A percentile compares a stretch with the other conserved stretches of the same genome.
Conservation (phyloP, 2,329 filamentous ascomycete genomes). For the Zelopaecilomyces penicillatus region DNA sequence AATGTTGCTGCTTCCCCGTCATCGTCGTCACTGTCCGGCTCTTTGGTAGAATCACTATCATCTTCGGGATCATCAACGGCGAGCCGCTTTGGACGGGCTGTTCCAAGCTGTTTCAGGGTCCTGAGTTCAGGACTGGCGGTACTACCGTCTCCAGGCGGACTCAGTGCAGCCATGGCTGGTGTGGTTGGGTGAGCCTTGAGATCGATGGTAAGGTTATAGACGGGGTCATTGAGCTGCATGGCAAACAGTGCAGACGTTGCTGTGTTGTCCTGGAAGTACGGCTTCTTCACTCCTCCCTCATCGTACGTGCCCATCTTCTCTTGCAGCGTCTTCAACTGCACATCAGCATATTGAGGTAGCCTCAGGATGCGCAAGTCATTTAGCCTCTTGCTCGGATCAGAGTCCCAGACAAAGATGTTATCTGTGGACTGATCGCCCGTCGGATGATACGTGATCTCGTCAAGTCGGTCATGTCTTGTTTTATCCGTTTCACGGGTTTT, state of each 20-base stretch:
- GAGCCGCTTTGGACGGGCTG: neutral
- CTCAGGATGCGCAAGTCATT: slow-evolving; percentile 5
- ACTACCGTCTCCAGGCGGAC: neutral
- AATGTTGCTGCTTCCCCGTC: neutral
- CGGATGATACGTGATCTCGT: neutral
- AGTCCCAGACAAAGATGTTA: neutral
- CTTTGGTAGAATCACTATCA: neutral
- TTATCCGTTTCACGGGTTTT: neutral
- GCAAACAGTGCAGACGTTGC: slow-evolving; percentile 7
- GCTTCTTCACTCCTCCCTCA: neutral
- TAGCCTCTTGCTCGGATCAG: neutral
- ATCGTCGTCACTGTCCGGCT: neutral
- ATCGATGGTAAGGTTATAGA: slow-evolving; percentile 9
- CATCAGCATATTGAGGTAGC: slow-evolving; percentile 2
- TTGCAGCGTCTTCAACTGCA: neutral
- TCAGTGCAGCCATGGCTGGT: neutral
- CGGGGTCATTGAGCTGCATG: slow-evolving; percentile 11
- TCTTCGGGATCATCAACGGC: neutral
- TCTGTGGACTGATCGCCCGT: neutral
- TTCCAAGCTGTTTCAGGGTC: neutral
- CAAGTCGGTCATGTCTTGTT: neutral
- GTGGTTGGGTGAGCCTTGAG: neutral
- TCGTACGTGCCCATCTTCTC: neutral
- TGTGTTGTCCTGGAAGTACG: slow-evolving; percentile 4
- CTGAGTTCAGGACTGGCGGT: neutral